Evolutionary conservation across 1,139 yeast genomes (phyloP).

Genomic region (Zygosaccharomyces sapae): DNA sequence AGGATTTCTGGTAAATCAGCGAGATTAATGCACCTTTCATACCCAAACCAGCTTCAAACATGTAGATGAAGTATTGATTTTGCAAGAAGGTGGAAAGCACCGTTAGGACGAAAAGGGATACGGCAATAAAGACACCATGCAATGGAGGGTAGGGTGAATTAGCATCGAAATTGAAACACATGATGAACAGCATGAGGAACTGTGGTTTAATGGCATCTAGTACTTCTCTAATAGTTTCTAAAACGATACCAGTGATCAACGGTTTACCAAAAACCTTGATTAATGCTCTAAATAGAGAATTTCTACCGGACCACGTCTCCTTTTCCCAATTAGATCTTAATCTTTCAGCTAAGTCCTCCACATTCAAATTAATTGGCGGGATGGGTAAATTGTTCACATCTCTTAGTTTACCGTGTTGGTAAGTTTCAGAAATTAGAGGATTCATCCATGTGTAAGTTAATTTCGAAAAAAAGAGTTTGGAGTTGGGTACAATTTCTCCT

Average conservation of each 20-base stretch:
- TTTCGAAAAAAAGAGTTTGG: conserved; percentile 46
- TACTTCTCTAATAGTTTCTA: conserved; percentile 45
- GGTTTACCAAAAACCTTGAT: conserved; percentile 47
- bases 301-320: conserved; percentile 35
- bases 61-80: conserved; percentile 50
- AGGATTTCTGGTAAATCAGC: conserved; percentile 50
- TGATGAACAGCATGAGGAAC: conserved; percentile 46
- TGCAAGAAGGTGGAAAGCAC: conserved; percentile 45
- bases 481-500: conserved; percentile 39
- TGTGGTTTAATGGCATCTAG: conserved; percentile 56
- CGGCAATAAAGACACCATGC: conserved; percentile 49
- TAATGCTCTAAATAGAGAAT: conserved; percentile 44
- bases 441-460: conserved; percentile 65
- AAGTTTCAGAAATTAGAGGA: conserved; percentile 47
- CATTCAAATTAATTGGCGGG: conserved; percentile 48
- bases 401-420: conserved; percentile 43
- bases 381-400: conserved; percentile 52
- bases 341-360: conserved; percentile 38
- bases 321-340: conserved; percentile 41
- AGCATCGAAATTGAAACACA: conserved; percentile 42
- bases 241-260: conserved; percentile 42
- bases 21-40: conserved; percentile 50
- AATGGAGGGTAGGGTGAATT: conserved; percentile 39
- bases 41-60: conserved; percentile 51
- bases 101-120: conserved; percentile 48